phyloP scores from a whole-genome alignment of 768 basidiomycete genomes.

The Pisolithus tinctorius region DNA sequence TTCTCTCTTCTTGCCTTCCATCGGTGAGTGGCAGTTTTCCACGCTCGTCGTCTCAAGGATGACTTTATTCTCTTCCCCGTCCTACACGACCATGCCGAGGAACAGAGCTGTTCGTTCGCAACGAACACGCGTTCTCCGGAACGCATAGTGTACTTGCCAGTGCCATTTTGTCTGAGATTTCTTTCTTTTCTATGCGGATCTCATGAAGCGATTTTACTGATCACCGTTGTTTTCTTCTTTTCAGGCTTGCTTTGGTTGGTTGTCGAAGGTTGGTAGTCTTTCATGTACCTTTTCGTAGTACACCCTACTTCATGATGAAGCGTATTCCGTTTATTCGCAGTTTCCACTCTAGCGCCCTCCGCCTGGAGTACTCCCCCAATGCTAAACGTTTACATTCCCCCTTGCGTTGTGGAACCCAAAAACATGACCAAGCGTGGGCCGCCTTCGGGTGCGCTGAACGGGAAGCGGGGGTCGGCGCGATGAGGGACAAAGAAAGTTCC shows the following conservation, averaged over 20 bases:
- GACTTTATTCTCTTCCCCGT: conserved; percentile 89
- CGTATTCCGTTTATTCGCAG: conserved; percentile 70
- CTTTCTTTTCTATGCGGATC: background rate
- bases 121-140: conserved; percentile 56
- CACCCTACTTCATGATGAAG: conserved; percentile 43
- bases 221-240: conserved; percentile 1
- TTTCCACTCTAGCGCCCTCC: conserved; percentile 76
- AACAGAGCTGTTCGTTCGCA: conserved; percentile 75
- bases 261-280: conserved; percentile 18
- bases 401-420: conserved; percentile 65
- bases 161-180: conserved; percentile 73
- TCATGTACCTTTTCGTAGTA: conserved; percentile 8
- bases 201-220: conserved; percentile 8
- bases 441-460: conserved; percentile 62
- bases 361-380: conserved; percentile 64
- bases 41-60: conserved; percentile 32
- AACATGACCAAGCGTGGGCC: conserved; percentile 60
- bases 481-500: conserved; percentile 60
- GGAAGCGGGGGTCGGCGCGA: conserved; percentile 64
- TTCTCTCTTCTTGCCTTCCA: background rate
- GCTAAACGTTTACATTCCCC: conserved; percentile 67
- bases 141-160: conserved; percentile 81
- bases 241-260: background rate
- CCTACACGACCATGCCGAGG: conserved; percentile 86
- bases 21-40: conserved; percentile 10